Base-by-base conservation (phyloP, 129 eudicot genomes). In the Flaveria linearis region DNA sequence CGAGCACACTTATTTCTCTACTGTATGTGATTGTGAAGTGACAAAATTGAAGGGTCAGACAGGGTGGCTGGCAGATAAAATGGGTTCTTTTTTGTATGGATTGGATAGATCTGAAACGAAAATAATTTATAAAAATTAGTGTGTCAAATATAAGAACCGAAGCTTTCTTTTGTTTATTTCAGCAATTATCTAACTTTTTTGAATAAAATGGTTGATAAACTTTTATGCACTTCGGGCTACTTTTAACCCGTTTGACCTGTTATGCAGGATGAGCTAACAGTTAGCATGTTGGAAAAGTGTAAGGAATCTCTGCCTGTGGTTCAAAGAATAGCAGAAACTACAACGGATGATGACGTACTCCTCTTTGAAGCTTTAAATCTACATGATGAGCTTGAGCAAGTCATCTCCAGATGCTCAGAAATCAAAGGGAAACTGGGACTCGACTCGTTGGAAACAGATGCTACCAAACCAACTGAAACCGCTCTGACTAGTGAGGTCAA, bases 301-400 rank as follows among this genome's bases (percentile, higher is more conserved):
- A 89, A 89, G 83, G 86, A 94, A 45, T 87, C 96, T 36, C 83
- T 88, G 46, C 88, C 93, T 49, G 83, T 76, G 62, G 83, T 94
- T 61, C 97, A 89, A 75, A 87, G 98, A 76, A 88, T 94, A 58
- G 88, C 92, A 18, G 91, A 94, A 72, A 85, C 79, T 55, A 88
- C 97, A n/a, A 75, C 86, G 0, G 93, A 91, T 50, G 96, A 94
- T 58, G 98, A 94, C 69, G 68, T 77, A 18, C 77, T 94, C 75
- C 93, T 94, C 36, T 91, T 91, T 71, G 97, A 94, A 84, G 98
- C 98, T 50, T 87, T 94, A 43, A 87, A 80, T 80, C 96, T 91
- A 23, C 91, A 94, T 45, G 98, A 91, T 16, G 98, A 94, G 83
- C 91, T 94, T 72, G 86, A 83, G 66, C 82, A 84, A 76, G 67